Percentiles rank a stretch among this genome's conserved stretches.
phyloP scores from a whole-genome alignment of 371 early-diverging fungal species.

The Syncephalastrum sp. region DNA sequence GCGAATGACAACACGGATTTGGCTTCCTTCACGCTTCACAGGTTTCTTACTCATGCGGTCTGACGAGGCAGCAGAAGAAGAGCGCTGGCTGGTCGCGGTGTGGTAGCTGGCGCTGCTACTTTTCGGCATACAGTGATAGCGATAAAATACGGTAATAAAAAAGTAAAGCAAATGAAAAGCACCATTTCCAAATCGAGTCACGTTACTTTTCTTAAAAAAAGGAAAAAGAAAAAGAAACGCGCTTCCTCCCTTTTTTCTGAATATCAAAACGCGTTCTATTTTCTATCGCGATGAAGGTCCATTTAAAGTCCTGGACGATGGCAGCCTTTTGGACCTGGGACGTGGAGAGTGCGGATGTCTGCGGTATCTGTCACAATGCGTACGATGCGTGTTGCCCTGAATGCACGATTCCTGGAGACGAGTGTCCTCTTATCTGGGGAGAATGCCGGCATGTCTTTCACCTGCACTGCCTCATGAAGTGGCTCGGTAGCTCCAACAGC shows the following conservation, averaged over 20 bases:
- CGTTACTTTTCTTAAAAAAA: too few species aligned
- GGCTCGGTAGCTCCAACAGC: slow-evolving; percentile 69
- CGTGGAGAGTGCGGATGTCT: slow-evolving; percentile 52
- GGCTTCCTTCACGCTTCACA: slow-evolving; percentile 36
- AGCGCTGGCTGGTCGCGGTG: too few species aligned
- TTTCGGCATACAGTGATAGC: too few species aligned
- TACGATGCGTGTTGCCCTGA: slow-evolving; percentile 83
- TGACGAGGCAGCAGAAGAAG: too few species aligned
- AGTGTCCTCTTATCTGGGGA: slow-evolving; percentile 86
- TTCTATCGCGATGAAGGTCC: slow-evolving; percentile 30
- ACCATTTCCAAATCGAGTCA: too few species aligned
- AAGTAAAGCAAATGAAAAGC: too few species aligned
- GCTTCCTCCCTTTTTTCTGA: slow-evolving; percentile 4
- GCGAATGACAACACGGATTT: slow-evolving; percentile 68
- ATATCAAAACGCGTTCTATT: too few species aligned
- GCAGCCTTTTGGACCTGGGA: slow-evolving; percentile 46
- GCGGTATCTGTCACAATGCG: slow-evolving; percentile 80
- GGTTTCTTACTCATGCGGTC: slow-evolving; percentile 1
- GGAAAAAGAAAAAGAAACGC: too few species aligned
- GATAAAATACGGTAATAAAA: too few species aligned
- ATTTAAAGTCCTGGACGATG: slow-evolving; percentile 36
- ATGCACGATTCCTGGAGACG: slow-evolving; percentile 86
- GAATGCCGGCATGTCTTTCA: slow-evolving; percentile 88
- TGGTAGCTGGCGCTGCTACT: too few species aligned
- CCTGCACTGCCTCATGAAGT: slow-evolving; percentile 85